A percentile compares a stretch with the other conserved stretches of the same genome.
These are phyloP conservation scores for Lactarius pseudohatsudake DNA, from an alignment of 768 basidiomycete genomes.

Conservation along the genomic window DNA sequence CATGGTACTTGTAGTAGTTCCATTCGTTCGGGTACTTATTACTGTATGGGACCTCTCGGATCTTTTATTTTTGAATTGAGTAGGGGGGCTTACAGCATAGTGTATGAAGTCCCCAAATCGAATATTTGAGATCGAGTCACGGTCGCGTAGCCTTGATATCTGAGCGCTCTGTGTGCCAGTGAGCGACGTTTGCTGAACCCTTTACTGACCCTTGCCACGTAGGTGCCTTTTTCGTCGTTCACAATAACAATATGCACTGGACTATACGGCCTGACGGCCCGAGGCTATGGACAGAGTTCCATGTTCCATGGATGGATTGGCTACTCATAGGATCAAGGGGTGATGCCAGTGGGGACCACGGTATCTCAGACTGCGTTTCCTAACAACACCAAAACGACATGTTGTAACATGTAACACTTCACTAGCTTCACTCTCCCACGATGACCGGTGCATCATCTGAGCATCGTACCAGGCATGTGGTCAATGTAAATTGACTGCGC, in stretches of 20 bases:
- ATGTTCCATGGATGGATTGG: background rate
- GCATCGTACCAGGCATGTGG: background rate
- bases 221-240: background rate
- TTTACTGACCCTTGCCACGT: background rate
- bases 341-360: background rate
- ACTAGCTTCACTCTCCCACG: background rate
- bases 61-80: background rate
- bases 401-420: background rate
- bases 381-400: no score
- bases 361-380: no score
- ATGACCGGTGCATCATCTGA: background rate
- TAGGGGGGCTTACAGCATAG: background rate
- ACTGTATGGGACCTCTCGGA: background rate
- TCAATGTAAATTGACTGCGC: background rate
- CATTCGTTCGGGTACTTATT: background rate
- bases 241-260: background rate
- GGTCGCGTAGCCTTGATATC: background rate
- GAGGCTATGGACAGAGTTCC: background rate
- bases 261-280: background rate
- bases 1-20: background rate
- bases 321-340: background rate
- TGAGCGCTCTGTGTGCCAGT: background rate
- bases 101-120: background rate
- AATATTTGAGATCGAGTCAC: background rate
- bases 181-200: background rate